Percentiles rank a stretch among this genome's conserved stretches.
Evolutionary conservation across 2,329 filamentous ascomycete genomes (phyloP).

Genomic region (Ophiosphaerella korrae): DNA sequence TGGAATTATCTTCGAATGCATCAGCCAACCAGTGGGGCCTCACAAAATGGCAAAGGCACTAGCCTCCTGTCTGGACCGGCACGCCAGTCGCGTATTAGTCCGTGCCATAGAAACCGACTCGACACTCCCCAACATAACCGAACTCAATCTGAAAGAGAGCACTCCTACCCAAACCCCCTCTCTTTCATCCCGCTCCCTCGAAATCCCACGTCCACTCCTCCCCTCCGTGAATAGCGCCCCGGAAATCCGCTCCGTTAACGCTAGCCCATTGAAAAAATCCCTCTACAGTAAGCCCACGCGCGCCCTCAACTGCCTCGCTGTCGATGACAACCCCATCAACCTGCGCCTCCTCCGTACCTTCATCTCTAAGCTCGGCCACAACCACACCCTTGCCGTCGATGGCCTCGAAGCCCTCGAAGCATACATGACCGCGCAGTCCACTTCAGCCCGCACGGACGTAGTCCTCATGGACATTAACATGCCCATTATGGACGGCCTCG

Average conservation of each 20-base stretch:
- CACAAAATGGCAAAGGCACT: conserved; percentile 47
- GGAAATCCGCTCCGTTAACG: conserved; percentile 29
- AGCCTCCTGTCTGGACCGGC: conserved; percentile 39
- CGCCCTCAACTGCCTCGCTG: conserved; percentile 41
- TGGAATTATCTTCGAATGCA: conserved; percentile 43
- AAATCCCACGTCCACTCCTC: conserved; percentile 30
- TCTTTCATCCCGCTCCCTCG: conserved; percentile 9
- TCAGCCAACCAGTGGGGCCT: conserved; percentile 45
- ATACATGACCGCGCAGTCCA: conserved; percentile 28
- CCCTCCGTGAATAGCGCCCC: conserved; percentile 38
- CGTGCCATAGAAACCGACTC: conserved; percentile 17
- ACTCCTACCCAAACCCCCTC: conserved; percentile 14
- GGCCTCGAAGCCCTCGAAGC: conserved; percentile 45
- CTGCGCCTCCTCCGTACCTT: conserved; percentile 45
- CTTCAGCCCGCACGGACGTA: conserved; percentile 24
- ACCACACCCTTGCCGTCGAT: conserved; percentile 40
- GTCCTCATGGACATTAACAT: conserved; percentile 47
- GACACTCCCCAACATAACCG: conserved; percentile 20
- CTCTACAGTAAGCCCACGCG: conserved; percentile 19
- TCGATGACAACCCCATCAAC: conserved; percentile 50
- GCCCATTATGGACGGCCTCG: conserved; percentile 48
- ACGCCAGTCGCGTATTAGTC: conserved; percentile 24
- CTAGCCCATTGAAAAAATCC: conserved; percentile 23
- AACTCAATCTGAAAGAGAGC: conserved; percentile 38
- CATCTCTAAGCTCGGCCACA: conserved; percentile 41